Evolutionary conservation across 78 protist species (phyloP).

Genomic region (Speleostelium caveatum): DNA sequence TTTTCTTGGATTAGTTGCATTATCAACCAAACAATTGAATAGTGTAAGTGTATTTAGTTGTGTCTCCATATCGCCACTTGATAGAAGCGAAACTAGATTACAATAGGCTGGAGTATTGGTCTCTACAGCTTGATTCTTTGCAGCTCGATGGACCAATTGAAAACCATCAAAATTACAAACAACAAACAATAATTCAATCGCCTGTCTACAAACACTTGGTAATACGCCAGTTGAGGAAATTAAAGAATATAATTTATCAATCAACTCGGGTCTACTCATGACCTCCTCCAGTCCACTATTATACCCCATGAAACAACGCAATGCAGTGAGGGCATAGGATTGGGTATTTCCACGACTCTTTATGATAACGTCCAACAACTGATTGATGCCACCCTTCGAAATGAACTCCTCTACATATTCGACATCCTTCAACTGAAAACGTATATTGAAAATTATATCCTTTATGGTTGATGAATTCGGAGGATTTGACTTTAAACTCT

Average conservation of each 20-base stretch:
- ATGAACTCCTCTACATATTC: constrained; percentile 77
- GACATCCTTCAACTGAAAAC: constrained; percentile 73
- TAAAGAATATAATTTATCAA: constrained; percentile 42
- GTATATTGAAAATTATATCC: constrained; percentile 62
- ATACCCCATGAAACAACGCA: constrained; percentile 81
- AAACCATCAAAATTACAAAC: constrained; percentile 82
- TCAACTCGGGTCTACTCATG: constrained; percentile 57
- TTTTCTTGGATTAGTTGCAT: constrained; percentile 76
- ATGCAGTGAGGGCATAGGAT: constrained; percentile 61
- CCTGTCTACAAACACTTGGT: constrained; percentile 72
- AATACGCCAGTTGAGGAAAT: constrained; percentile 11
- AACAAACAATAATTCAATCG: constrained; percentile 66
- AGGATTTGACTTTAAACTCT: constrained; percentile 12
- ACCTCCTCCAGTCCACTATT: constrained; percentile 74
- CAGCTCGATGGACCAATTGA: constrained; percentile 71
- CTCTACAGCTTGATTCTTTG: constrained; percentile 44
- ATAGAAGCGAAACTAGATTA: constrained; percentile 2
- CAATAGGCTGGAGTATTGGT: constrained; percentile 21
- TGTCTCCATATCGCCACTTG: constrained; percentile 81
- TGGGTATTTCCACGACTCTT: constrained; percentile 79
- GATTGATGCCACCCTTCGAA: constrained; percentile 71
- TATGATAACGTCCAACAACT: constrained; percentile 41
- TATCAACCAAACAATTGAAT: constrained; percentile 69
- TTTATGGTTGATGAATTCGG: constrained; percentile 43
- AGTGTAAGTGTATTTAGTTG: constrained; percentile 74